These are phyloP conservation scores for Saccharomycopsis guyanensis DNA, from an alignment of 805 yeast genomes.

Conservation along the genomic window DNA sequence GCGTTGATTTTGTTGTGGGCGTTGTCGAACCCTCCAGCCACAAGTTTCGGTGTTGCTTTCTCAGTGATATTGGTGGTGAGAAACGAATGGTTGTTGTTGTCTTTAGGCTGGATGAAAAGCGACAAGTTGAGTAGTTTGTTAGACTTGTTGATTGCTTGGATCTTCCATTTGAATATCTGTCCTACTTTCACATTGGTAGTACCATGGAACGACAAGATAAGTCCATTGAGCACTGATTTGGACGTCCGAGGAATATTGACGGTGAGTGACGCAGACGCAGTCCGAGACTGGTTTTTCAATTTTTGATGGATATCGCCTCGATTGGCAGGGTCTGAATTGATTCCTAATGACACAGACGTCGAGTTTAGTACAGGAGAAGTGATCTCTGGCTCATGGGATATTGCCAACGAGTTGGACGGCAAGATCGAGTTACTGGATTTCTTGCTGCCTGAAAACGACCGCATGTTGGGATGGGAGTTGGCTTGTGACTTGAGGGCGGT, in stretches of 20 bases:
- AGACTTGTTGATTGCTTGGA: constrained; percentile 59
- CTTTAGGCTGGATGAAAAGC: constrained; percentile 35
- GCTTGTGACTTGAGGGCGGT: constrained; percentile 30
- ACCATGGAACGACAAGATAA: constrained; percentile 54
- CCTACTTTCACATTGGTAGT: constrained; percentile 55
- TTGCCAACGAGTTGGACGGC: constrained; percentile 1
- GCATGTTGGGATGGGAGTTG: not conserved
- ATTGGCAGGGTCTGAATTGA: constrained; percentile 7
- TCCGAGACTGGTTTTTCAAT: constrained; percentile 16
- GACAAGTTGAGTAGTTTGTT: constrained; percentile 44
- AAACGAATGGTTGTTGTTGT: constrained; percentile 20
- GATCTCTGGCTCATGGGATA: not conserved
- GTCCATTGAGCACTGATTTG: constrained; percentile 25
- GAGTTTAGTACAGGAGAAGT: constrained; percentile 14
- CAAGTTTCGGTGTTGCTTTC: constrained; percentile 4
- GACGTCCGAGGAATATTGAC: constrained; percentile 21
- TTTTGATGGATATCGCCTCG: constrained; percentile 12
- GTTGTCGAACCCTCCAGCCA: constrained; percentile 5
- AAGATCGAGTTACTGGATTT: not conserved
- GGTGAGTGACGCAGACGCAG: constrained; percentile 21
- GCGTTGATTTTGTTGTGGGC: constrained; percentile 11
- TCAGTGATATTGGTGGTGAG: constrained; percentile 20
- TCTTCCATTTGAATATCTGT: constrained; percentile 50
- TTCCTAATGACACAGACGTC: constrained; percentile 17
- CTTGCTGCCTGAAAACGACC: not conserved